Evolutionary conservation across 306 rosid species (phyloP).

Genomic region (Prunus dulcis): DNA sequence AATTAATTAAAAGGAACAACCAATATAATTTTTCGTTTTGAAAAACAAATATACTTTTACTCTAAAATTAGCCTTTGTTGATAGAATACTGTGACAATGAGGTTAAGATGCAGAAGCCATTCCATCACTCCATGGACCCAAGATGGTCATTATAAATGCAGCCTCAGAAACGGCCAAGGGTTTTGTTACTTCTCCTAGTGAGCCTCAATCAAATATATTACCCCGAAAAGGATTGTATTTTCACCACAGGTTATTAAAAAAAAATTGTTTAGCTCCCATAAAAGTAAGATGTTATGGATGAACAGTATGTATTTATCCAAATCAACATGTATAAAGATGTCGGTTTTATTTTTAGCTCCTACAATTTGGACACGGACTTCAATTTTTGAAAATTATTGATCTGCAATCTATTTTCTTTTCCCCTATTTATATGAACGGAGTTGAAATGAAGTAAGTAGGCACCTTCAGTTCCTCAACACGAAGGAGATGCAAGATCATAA

Average conservation of each 20-base stretch:
- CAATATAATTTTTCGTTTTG: neutral
- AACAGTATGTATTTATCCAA: conserved; percentile 2
- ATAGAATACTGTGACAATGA: neutral
- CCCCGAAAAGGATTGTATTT: neutral
- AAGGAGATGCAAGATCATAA: conserved; percentile 94
- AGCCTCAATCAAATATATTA: conserved; percentile 1
- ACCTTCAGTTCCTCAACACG: conserved; percentile 99
- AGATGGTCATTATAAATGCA: neutral
- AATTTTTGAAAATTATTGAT: neutral
- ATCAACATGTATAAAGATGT: neutral
- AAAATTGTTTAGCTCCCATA: neutral
- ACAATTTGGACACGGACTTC: conserved; percentile 12
- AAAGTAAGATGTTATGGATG: conserved; percentile 9
- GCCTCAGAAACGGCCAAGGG: neutral
- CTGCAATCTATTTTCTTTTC: neutral
- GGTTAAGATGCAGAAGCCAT: neutral
- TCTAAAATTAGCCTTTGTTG: neutral
- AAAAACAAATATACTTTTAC: neutral
- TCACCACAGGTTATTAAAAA: neutral
- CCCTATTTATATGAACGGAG: conserved; percentile 6
- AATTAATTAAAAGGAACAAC: neutral
- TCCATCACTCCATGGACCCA: neutral
- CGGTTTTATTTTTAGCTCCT: neutral
- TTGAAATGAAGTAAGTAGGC: neutral
- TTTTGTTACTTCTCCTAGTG: neutral